Evolutionary conservation across 345 rosid genomes (phyloP), one percentile per base, ranked within the genome.

Genomic region (Carallia brachiata): DNA sequence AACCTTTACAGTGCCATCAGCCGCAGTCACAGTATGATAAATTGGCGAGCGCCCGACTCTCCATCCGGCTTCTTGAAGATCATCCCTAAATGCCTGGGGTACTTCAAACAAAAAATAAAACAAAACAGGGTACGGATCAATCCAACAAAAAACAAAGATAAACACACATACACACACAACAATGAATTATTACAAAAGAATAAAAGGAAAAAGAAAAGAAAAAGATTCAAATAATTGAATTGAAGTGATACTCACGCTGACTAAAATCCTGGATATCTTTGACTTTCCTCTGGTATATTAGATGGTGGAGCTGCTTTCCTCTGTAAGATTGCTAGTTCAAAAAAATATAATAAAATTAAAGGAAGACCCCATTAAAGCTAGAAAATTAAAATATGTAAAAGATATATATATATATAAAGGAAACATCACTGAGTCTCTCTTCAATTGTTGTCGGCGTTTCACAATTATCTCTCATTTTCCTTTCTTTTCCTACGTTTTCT

Each of bases 1-100:
- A 54, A 95, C 99, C 97, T 95, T 95, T 65, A 90, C 78, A 67
- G 98, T 95, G 69, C 99, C 98, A 88, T 95, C 98, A 52, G 91
- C 84, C 3, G 98, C 97, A 55, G 90, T 86, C 63, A 92, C 94
- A 36, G 87, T 73, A 2, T 61, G 80, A 75, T 83, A 84, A 77
- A 95, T 68, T 0, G 94, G 92, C 6, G 96, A 90, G 64, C 97
- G 82, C 40, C 98, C 98, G 1, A 95, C 84, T 55, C 78, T 92
- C 90, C 89, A 95, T 62, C 99, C 99, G 15, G 96, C 85, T 71
- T 84, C 90, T 73, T 83, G 83, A 73, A 95, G 96, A 54, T 80
- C 87, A 68, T 85, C 85, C 67, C 99, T 78, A 84, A 95, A 90
- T 70, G 88, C 83, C 76, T 68, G 89, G 27, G 99, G 99, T 83